These are phyloP conservation scores for Monosporascus sp. DNA, from an alignment of 2,329 filamentous ascomycete species.

Conservation along the genomic window DNA sequence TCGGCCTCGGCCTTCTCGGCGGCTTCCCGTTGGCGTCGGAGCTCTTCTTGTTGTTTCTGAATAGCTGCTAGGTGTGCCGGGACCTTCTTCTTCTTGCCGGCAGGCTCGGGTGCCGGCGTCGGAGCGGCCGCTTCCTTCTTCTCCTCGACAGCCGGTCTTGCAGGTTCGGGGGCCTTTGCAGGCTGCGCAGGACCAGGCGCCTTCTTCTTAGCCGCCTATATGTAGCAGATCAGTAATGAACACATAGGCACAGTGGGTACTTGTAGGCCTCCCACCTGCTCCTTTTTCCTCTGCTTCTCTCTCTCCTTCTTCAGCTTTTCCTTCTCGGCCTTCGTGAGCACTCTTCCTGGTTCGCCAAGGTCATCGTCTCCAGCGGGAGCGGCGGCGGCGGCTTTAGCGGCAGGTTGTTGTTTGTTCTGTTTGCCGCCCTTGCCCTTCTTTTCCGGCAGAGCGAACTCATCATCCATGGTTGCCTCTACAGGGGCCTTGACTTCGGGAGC, in stretches of 20 bases:
- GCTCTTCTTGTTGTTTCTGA: conserved; percentile 78
- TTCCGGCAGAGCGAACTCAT: conserved; percentile 78
- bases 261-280: conserved; percentile 58
- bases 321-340: conserved; percentile 97
- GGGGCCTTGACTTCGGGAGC: conserved; percentile 64
- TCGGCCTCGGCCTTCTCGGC: conserved; percentile 52
- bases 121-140: conserved; percentile 42
- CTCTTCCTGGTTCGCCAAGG: conserved; percentile 53
- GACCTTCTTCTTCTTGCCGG: conserved; percentile 82
- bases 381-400: conserved; percentile 38
- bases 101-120: conserved; percentile 35
- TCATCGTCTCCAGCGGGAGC: conserved; percentile 41
- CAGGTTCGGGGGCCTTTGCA: conserved; percentile 51
- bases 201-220: conserved; percentile 81
- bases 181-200: conserved; percentile 41
- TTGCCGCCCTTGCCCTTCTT: conserved; percentile 63
- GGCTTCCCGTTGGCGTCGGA: conserved; percentile 62
- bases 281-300: conserved; percentile 98
- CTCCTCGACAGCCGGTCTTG: conserved; percentile 43
- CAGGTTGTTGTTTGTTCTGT: conserved; percentile 37
- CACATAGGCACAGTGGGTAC: background rate
- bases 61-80: conserved; percentile 66
- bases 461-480: conserved; percentile 73
- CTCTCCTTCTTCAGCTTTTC: conserved; percentile 97
- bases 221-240: background rate